A percentile compares a stretch with the other conserved stretches of the same genome.
Evolutionary conservation across 805 yeast genomes (phyloP).

Genomic region (Metschnikowia amazonensis): DNA sequence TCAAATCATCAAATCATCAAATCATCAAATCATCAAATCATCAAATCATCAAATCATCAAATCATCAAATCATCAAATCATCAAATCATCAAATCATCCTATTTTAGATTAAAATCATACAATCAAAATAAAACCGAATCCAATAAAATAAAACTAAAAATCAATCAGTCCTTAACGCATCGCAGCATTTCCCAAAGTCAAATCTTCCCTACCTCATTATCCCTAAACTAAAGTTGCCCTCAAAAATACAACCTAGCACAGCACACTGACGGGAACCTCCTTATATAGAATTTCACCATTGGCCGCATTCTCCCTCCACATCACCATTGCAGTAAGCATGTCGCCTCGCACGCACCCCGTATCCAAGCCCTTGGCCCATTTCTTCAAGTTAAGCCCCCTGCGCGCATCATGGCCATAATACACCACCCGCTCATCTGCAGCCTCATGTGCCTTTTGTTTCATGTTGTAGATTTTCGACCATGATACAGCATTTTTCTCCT

Average conservation of each 20-base stretch:
- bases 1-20: too few relatives aligned
- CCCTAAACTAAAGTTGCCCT: too few relatives aligned
- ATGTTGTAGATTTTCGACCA: constrained; percentile 60
- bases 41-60: too few relatives aligned
- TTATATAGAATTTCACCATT: constrained; percentile 8
- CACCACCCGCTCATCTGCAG: constrained; percentile 42
- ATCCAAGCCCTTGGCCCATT: constrained; percentile 77
- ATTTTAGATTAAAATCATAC: too few relatives aligned
- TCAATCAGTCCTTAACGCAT: too few relatives aligned
- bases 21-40: too few relatives aligned
- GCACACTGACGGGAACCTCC: constrained; percentile 14
- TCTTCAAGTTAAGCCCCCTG: constrained; percentile 61
- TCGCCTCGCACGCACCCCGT: constrained; percentile 79
- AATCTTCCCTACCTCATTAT: too few relatives aligned
- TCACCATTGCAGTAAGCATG: constrained; percentile 57
- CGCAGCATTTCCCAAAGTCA: too few relatives aligned
- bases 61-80: too few relatives aligned
- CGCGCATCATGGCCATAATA: constrained; percentile 89
- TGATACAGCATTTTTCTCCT: constrained; percentile 33
- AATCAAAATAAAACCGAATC: too few relatives aligned
- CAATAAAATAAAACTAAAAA: too few relatives aligned
- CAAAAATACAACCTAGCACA: constrained; percentile 10
- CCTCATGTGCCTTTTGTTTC: constrained; percentile 33
- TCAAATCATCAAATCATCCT: too few relatives aligned
- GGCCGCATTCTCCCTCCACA: constrained; percentile 26